Conservation (phyloP, 139 green algal species). For the Picocystis salinarum region DNA sequence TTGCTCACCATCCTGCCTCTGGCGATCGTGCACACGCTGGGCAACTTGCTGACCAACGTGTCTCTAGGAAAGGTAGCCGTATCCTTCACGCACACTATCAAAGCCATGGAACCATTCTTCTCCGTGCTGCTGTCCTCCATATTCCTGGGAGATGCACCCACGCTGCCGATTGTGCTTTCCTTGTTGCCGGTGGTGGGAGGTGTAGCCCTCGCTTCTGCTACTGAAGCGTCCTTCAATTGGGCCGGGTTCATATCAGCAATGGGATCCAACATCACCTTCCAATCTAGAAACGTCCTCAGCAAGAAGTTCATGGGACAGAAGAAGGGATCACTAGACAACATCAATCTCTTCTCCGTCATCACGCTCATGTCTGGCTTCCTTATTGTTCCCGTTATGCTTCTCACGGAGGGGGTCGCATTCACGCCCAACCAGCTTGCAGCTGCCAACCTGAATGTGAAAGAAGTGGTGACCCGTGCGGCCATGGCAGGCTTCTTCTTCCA, state of each 20-base stretch:
- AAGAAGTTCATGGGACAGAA: conserved; percentile 94
- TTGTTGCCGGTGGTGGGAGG: conserved; percentile 82
- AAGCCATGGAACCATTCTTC: conserved; percentile 94
- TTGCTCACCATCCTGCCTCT: conserved; percentile 69
- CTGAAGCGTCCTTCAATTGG: conserved; percentile 76
- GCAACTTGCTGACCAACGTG: conserved; percentile 95
- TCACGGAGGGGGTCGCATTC: conserved; percentile 45
- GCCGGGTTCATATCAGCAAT: conserved; percentile 68
- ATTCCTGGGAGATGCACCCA: conserved; percentile 64
- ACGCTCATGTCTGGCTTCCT: conserved; percentile 77
- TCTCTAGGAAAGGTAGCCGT: conserved; percentile 83
- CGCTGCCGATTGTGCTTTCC: conserved; percentile 38
- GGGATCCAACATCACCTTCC: conserved; percentile 89
- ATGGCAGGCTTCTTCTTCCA: conserved; percentile 82
- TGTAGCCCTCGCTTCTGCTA: conserved; percentile 64
- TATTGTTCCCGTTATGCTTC: conserved; percentile 43
- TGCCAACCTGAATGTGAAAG: conserved; percentile 12
- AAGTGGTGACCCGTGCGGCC: conserved; percentile 24
- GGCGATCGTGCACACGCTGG: conserved; percentile 80
- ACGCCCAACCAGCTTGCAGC: conserved; percentile 15
- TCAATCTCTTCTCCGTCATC: conserved; percentile 69
- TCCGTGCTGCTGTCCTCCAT: conserved; percentile 60
- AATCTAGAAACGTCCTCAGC: conserved; percentile 85
- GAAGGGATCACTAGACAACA: conserved; percentile 9
- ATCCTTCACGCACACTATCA: conserved; percentile 99